Evolutionary conservation across 2,329 filamentous ascomycete genomes (phyloP), one percentile per base, ranked within the genome.

Genomic region (Colletotrichum somersetense): DNA sequence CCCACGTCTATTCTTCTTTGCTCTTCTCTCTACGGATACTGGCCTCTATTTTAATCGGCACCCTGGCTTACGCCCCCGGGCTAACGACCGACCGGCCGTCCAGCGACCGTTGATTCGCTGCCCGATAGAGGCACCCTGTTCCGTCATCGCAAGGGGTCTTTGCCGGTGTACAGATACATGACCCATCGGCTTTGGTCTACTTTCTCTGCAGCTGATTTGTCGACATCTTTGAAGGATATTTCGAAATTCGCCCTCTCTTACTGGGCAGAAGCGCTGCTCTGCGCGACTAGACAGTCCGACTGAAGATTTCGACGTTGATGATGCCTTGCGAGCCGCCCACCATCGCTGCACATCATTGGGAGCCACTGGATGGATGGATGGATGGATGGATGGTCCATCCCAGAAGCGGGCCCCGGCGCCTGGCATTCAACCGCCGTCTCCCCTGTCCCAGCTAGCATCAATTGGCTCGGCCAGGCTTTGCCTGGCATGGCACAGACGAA

Each of bases 261-360:
- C 65, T 69, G 53, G 69, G n/a, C 35, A 55, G 14, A 72, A 55
- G 6, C n/a, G 38, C 65, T 62, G 50, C 58, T n/a, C 59, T 59
- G n/a, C 58, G 58, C 59, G 35, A 59, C 65, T 18, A 68, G 44
- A 64, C 59, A 65, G 56, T 42, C 62, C 35, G 58, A 62, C 52
- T 62, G 52, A 59, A 46, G 40, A 50, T 71, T 63, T 70, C 62
- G 61, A 58, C 71, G 61, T 64, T 69, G 53, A 69, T 64, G 65
- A 72, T 69, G 58, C 58, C 62, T 68, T 68, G 61, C 72, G 69
- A 74, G 72, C 72, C 72, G 72, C 72, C 69, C 63, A 55, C 69
- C 69, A 62, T 65, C 48, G 50, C 68, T 67, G 72, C 63, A 73
- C 67, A 73, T 73, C 63, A 73, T 72, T 67, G 64, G 67, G 68